Evolutionary conservation across 306 rosid species (phyloP).

Genomic region (Vicia faba): DNA sequence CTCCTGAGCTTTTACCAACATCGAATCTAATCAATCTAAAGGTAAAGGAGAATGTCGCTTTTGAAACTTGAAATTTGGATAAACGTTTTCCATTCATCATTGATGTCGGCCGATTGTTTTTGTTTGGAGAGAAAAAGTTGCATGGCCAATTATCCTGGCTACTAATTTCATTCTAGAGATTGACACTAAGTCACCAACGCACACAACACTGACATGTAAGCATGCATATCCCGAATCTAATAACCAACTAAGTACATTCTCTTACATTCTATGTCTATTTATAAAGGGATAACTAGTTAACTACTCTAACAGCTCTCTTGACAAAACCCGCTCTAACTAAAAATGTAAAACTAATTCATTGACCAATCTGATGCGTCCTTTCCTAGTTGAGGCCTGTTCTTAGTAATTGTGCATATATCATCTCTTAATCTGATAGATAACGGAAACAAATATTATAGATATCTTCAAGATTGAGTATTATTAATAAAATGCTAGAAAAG

Average conservation of each 20-base stretch:
- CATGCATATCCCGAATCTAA: background rate
- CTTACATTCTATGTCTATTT: background rate
- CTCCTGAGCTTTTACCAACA: constrained; percentile 2
- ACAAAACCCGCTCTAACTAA: background rate
- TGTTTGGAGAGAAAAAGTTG: constrained; percentile 27
- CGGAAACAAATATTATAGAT: constrained; percentile 16
- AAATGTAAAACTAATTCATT: background rate
- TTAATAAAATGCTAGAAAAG: constrained; percentile 6
- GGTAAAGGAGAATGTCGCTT: constrained; percentile 7
- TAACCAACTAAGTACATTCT: constrained; percentile 4
- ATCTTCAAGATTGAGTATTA: constrained; percentile 17
- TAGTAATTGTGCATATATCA: constrained; percentile 22
- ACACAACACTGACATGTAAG: background rate
- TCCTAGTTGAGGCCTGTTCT: background rate
- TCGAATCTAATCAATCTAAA: constrained; percentile 27
- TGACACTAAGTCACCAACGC: background rate
- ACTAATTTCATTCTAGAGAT: background rate
- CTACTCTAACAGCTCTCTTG: background rate
- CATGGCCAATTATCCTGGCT: constrained; percentile 4
- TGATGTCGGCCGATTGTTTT: constrained; percentile 12
- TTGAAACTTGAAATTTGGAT: constrained; percentile 17
- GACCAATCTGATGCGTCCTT: background rate
- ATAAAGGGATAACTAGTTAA: background rate
- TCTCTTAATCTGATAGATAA: constrained; percentile 20
- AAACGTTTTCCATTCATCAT: constrained; percentile 16